Evolutionary conservation across 2,329 filamentous ascomycete species (phyloP).

Genomic region (Talaromyces marneffei): DNA sequence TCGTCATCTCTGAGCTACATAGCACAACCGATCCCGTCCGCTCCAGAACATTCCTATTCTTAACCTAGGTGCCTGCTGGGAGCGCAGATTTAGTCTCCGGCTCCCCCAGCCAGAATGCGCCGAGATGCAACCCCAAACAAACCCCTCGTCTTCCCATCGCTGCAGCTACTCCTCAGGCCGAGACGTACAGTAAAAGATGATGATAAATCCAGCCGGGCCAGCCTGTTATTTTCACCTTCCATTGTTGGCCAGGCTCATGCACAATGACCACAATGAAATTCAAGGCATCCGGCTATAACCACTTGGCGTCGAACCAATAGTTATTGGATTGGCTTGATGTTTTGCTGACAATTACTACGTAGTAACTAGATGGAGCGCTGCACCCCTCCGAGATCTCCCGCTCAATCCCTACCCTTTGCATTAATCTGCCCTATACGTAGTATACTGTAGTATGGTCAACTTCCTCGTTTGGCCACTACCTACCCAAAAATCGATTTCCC

Average conservation of each 20-base stretch:
- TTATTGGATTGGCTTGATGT: neutral
- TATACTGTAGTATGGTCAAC: neutral
- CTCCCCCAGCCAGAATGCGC: neutral
- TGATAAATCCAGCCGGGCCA: neutral
- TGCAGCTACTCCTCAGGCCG: neutral
- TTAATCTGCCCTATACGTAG: neutral
- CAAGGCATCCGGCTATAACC: neutral
- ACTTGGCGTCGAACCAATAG: neutral
- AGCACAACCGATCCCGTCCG: neutral
- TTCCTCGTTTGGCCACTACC: neutral
- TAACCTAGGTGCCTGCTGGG: neutral
- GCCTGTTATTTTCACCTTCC: neutral
- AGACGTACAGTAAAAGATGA: neutral
- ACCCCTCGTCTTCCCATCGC: neutral
- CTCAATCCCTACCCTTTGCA: neutral
- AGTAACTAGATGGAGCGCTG: neutral
- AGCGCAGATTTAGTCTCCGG: neutral
- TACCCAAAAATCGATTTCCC: neutral
- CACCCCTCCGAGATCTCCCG: neutral
- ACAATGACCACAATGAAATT: neutral
- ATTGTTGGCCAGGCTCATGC: neutral
- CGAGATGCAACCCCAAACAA: neutral
- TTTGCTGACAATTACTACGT: neutral
- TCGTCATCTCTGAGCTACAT: neutral
- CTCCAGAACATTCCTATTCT: neutral